Conservation (phyloP, 2,329 filamentous ascomycete genomes). For the Xylariaceae sp. region DNA sequence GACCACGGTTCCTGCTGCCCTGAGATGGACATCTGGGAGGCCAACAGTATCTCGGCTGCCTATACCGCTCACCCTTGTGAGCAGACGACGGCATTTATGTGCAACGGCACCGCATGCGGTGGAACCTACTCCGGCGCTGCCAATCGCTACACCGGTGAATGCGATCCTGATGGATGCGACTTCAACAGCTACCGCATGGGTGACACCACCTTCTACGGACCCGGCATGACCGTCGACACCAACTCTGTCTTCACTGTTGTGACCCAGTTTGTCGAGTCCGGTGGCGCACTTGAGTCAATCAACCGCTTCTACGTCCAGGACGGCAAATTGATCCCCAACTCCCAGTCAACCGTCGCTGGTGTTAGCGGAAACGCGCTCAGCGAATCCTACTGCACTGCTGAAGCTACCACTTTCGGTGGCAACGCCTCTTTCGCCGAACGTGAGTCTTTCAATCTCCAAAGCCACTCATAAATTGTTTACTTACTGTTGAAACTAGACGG, state of each 20-base stretch:
- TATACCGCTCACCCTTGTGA: conserved; percentile 59
- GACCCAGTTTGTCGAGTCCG: conserved; percentile 52
- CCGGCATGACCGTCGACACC: conserved; percentile 51
- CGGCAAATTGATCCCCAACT: conserved; percentile 45
- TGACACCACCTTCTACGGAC: conserved; percentile 55
- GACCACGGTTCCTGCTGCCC: conserved; percentile 50
- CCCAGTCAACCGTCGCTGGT: conserved; percentile 28
- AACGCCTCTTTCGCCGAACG: conserved; percentile 44
- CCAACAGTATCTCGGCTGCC: conserved; percentile 55
- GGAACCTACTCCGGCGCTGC: conserved; percentile 37
- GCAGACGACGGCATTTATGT: conserved; percentile 41
- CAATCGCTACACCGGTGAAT: conserved; percentile 53
- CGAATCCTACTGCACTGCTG: conserved; percentile 48
- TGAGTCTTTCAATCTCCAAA: no score
- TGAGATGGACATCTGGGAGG: conserved; percentile 49
- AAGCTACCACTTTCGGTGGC: conserved; percentile 53
- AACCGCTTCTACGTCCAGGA: conserved; percentile 57
- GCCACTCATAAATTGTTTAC: no score
- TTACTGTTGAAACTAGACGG: no score
- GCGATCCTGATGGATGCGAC: conserved; percentile 63
- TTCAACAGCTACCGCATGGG: conserved; percentile 63
- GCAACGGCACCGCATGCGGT: conserved; percentile 43
- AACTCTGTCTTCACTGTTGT: conserved; percentile 54
- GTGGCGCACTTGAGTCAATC: conserved; percentile 48
- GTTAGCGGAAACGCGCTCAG: conserved; percentile 41